Evolutionary conservation across 345 rosid genomes (phyloP).

Genomic region (Aquilaria yunnanensis): DNA sequence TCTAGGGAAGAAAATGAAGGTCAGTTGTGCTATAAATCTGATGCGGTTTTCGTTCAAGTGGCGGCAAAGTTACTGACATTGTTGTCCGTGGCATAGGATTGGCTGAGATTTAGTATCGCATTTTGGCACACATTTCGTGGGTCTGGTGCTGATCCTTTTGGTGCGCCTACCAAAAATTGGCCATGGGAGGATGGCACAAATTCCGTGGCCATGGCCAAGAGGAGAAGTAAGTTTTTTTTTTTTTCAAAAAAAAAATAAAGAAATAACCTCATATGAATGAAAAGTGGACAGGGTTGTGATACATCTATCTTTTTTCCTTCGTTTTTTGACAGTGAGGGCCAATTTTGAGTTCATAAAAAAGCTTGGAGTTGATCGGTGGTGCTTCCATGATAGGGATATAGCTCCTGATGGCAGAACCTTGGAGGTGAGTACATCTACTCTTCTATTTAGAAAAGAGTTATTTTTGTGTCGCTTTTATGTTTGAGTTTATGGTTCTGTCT

Average conservation of each 20-base stretch:
- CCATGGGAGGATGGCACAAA: conserved; percentile 99
- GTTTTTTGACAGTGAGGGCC: conserved; percentile 69
- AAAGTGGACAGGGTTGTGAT: not conserved
- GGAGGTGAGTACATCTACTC: conserved; percentile 37
- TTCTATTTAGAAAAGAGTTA: not conserved
- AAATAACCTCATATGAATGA: no score
- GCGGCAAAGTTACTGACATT: conserved; percentile 8
- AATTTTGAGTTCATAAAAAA: conserved; percentile 91
- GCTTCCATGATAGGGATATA: conserved; percentile 96
- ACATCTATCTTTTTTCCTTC: not conserved
- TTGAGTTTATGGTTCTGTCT: not conserved
- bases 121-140: conserved; percentile 99
- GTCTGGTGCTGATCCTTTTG: conserved; percentile 85
- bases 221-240: conserved; percentile 67
- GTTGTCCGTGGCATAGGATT: conserved; percentile 43
- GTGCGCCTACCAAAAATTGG: conserved; percentile 82
- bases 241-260: not conserved
- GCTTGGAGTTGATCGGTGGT: conserved; percentile 93
- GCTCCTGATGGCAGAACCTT: conserved; percentile 82
- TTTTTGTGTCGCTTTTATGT: not conserved
- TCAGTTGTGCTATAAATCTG: conserved; percentile 10
- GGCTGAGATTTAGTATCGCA: conserved; percentile 97
- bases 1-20: conserved; percentile 99
- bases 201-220: conserved; percentile 88
- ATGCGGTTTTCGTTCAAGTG: not conserved